These are phyloP conservation scores for Hortaea werneckii DNA, from an alignment of 2,329 filamentous ascomycete genomes.

Conservation along the genomic window DNA sequence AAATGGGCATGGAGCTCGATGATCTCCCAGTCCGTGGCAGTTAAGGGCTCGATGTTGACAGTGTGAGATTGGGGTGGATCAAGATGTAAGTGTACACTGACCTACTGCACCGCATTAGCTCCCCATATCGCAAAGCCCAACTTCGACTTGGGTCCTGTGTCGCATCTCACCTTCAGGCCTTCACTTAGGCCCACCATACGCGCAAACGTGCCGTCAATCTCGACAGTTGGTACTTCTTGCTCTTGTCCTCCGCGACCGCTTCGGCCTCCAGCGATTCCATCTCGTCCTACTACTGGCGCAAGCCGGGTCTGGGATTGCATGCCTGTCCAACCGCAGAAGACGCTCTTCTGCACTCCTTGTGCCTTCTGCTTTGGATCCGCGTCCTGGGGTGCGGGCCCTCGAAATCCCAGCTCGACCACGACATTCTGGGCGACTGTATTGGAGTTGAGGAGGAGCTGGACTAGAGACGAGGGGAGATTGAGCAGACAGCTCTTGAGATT, in stretches of 20 bases:
- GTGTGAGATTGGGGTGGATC: constrained; percentile 88
- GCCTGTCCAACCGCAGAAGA: constrained; percentile 93
- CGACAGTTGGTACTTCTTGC: constrained; percentile 66
- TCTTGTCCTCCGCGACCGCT: constrained; percentile 51
- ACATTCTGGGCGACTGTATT: constrained; percentile 96
- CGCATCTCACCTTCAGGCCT: constrained; percentile 62
- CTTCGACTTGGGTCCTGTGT: not conserved
- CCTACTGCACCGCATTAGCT: constrained; percentile 31
- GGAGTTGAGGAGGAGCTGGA: constrained; percentile 74
- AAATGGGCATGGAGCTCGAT: constrained; percentile 96
- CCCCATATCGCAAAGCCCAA: not conserved
- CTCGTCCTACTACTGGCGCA: constrained; percentile 61
- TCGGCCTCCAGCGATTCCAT: constrained; percentile 48
- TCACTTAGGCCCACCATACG: constrained; percentile 66
- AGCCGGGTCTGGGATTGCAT: constrained; percentile 87
- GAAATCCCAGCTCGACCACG: constrained; percentile 79
- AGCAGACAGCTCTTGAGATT: constrained; percentile 83
- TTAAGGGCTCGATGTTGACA: constrained; percentile 92
- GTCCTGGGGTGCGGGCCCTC: constrained; percentile 43
- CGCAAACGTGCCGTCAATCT: constrained; percentile 80
- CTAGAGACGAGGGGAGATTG: constrained; percentile 78
- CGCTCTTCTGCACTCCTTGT: constrained; percentile 48
- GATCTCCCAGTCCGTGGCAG: constrained; percentile 95
- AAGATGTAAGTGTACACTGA: constrained; percentile 61
- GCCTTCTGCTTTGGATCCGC: constrained; percentile 25